These are phyloP conservation scores for Boletus rufocinnamomeus DNA, from an alignment of 768 basidiomycete species.

Conservation along the genomic window DNA sequence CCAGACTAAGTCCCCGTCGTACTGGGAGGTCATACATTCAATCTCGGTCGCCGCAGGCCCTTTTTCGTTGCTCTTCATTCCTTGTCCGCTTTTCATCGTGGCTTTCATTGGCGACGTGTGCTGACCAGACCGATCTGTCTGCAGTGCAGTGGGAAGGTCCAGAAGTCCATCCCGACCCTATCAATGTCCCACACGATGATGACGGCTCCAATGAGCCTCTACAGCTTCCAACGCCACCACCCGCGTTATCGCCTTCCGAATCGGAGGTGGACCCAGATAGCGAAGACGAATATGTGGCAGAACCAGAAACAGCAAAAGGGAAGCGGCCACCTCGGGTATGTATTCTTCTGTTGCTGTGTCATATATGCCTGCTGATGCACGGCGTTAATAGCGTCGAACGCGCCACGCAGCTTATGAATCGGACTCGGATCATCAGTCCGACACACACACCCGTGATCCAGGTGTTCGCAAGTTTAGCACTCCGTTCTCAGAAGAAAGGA, in stretches of 20 bases:
- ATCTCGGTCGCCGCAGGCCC: neutral
- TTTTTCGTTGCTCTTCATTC: too few relatives aligned
- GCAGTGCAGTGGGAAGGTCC: conserved; percentile 76
- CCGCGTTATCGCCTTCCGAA: conserved; percentile 42
- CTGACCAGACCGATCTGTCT: conserved; percentile 34
- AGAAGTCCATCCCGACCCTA: conserved; percentile 54
- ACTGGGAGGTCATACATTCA: conserved; percentile 6
- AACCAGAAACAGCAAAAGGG: conserved; percentile 36
- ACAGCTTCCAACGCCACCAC: conserved; percentile 31
- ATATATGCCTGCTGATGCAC: conserved; percentile 15
- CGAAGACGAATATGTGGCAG: conserved; percentile 73
- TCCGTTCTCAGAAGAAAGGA: conserved; percentile 24
- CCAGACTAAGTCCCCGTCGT: conserved; percentile 22
- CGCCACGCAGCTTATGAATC: conserved; percentile 43
- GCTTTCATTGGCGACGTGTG: conserved; percentile 21
- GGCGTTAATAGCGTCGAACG: conserved; percentile 42
- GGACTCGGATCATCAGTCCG: conserved; percentile 45
- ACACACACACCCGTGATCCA: conserved; percentile 24
- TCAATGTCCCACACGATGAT: conserved; percentile 21
- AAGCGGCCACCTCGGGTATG: conserved; percentile 48
- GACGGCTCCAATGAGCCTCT: conserved; percentile 23
- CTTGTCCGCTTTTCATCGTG: conserved; percentile 16
- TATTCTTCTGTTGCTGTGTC: conserved; percentile 19
- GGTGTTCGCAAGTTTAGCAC: conserved; percentile 20
- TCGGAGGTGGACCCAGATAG: conserved; percentile 54